These are phyloP conservation scores for Solanum lignicaule DNA, from an alignment of 257 asterid genomes.

Conservation along the genomic window DNA sequence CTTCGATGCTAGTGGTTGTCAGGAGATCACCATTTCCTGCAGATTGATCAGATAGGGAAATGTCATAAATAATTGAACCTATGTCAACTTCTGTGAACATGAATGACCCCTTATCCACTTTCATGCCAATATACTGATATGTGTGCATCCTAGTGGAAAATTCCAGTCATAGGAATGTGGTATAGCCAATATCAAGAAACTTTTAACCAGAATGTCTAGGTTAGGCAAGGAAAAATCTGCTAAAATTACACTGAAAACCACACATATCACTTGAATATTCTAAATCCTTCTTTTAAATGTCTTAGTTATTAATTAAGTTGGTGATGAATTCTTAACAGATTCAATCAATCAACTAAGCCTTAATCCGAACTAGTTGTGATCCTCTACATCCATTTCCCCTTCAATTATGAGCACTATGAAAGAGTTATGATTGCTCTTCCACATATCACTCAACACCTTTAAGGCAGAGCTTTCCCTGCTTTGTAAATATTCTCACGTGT, in stretches of 20 bases:
- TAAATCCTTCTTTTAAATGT: too few species aligned
- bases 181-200: background rate
- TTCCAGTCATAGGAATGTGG: background rate
- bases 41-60: constrained; percentile 11
- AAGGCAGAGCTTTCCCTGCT: background rate
- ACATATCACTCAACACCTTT: background rate
- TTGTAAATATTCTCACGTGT: background rate
- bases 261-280: too few species aligned
- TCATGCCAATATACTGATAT: background rate
- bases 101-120: background rate
- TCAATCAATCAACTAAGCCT: background rate
- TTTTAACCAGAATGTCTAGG: background rate
- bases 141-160: background rate
- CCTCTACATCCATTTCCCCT: background rate
- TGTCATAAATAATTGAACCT: background rate
- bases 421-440: background rate
- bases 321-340: too few species aligned
- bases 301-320: too few species aligned
- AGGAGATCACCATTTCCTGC: constrained; percentile 46
- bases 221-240: background rate
- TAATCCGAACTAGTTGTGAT: background rate
- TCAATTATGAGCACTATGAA: background rate
- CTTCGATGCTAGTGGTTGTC: constrained; percentile 34
- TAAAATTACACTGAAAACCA: background rate
- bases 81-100: background rate